Evolutionary conservation across 371 early-diverging fungal species (phyloP).

Genomic region (Syncephalastrum monosporum): DNA sequence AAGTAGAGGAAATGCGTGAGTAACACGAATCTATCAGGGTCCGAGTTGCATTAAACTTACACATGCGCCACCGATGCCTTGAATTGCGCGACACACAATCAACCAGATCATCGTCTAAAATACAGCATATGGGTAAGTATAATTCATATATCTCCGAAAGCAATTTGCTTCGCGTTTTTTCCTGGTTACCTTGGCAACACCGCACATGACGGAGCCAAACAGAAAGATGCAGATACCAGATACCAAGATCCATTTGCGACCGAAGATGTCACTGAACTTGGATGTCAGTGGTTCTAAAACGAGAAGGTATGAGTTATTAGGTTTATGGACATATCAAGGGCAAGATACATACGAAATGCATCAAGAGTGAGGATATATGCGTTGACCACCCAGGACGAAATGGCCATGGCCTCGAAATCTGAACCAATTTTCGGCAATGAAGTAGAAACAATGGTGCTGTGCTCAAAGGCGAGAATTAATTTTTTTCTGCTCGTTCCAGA

Average conservation of each 20-base stretch:
- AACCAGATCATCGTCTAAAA: constrained; percentile 56
- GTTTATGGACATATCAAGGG: constrained; percentile 10
- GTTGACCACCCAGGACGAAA: constrained; percentile 1
- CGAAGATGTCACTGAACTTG: constrained; percentile 71
- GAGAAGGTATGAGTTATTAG: constrained; percentile 52
- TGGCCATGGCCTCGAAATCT: constrained; percentile 2
- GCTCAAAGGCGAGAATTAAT: not conserved
- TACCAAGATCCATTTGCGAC: constrained; percentile 61
- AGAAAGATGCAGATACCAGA: constrained; percentile 57
- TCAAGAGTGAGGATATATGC: constrained; percentile 60
- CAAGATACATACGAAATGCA: constrained; percentile 37
- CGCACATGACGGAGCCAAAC: constrained; percentile 61
- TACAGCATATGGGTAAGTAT: too few species aligned
- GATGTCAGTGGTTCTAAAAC: constrained; percentile 45
- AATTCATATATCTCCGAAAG: too few species aligned
- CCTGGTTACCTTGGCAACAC: constrained; percentile 35
- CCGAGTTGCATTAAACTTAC: constrained; percentile 2
- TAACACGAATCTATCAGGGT: too few species aligned
- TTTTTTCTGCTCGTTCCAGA: too few species aligned
- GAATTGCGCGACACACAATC: constrained; percentile 60
- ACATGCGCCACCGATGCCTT: constrained; percentile 67
- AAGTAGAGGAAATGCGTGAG: too few species aligned
- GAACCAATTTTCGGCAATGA: constrained; percentile 8
- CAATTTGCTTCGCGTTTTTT: not conserved
- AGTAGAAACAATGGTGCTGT: constrained; percentile 5